phyloP scores from a whole-genome alignment of 1,284 basidiomycete genomes.

The Schizopora paradoxa region DNA sequence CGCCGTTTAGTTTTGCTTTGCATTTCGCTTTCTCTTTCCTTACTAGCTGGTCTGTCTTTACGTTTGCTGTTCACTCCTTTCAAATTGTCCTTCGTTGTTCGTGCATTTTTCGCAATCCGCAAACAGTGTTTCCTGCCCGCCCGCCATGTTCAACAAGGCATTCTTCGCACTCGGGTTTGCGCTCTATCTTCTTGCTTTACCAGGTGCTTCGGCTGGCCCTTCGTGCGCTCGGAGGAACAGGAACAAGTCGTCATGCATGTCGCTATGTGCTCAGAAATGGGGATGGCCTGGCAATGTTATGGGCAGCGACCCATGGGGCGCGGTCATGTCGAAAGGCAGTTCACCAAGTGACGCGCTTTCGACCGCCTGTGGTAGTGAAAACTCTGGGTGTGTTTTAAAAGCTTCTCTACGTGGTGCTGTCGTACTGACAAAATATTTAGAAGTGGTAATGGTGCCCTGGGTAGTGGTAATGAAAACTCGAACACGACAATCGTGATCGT shows the following conservation, averaged over 20 bases:
- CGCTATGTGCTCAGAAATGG: constrained; percentile 41
- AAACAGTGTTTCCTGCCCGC: constrained; percentile 19
- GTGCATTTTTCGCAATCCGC: background rate
- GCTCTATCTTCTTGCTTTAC: constrained; percentile 26
- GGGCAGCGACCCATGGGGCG: constrained; percentile 50
- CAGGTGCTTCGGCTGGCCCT: constrained; percentile 39
- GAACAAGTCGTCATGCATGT: constrained; percentile 34
- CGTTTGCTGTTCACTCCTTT: constrained; percentile 23
- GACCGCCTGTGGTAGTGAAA: constrained; percentile 5
- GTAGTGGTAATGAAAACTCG: too few relatives aligned
- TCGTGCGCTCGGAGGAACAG: constrained; percentile 41
- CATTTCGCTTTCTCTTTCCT: constrained; percentile 14
- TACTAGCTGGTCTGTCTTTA: constrained; percentile 18
- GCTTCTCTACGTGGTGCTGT: too few relatives aligned
- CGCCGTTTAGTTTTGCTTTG: constrained; percentile 17
- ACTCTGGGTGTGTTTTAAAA: too few relatives aligned
- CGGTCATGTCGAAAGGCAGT: constrained; percentile 13
- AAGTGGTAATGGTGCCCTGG: too few relatives aligned
- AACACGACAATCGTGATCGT: background rate
- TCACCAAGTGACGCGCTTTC: constrained; percentile 2
- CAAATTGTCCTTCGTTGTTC: constrained; percentile 18
- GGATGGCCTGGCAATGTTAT: constrained; percentile 47
- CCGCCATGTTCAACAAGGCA: constrained; percentile 38
- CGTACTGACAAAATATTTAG: too few relatives aligned
- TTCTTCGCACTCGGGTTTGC: constrained; percentile 34